Percentiles rank a stretch among this genome's conserved stretches.
Conservation (phyloP, 2,329 filamentous ascomycete species). For the Sclerotinia trifoliorum region DNA sequence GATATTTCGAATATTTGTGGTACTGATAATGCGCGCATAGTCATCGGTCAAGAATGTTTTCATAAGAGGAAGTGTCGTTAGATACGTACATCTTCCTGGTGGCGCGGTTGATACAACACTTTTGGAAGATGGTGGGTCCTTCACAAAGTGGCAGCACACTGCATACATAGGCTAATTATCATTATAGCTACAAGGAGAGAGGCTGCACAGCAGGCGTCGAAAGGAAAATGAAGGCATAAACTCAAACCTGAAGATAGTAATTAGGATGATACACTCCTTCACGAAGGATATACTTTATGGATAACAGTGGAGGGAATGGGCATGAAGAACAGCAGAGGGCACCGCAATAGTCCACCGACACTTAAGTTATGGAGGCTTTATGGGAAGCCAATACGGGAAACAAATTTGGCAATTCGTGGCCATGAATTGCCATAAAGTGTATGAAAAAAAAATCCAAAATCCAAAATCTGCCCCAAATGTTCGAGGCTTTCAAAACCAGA, state of each 20-base stretch:
- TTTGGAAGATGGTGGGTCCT: slow-evolving; percentile 64
- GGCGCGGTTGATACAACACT: slow-evolving; percentile 67
- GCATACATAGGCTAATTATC: slow-evolving; percentile 23
- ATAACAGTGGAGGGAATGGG: not conserved
- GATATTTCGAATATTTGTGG: not conserved
- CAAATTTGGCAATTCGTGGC: not conserved
- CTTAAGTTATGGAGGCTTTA: not conserved
- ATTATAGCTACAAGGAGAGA: slow-evolving; percentile 41
- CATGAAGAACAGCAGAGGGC: not conserved
- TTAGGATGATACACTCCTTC: not conserved
- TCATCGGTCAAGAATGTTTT: slow-evolving; percentile 76
- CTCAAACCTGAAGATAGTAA: not conserved
- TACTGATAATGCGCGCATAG: slow-evolving; percentile 41
- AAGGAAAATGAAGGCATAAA: slow-evolving; percentile 45
- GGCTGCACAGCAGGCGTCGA: slow-evolving; percentile 50
- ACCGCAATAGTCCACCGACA: not conserved
- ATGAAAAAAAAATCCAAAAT: not conserved
- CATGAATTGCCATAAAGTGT: not conserved
- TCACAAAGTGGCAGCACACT: not conserved
- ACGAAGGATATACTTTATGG: not conserved
- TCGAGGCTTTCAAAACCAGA: not conserved
- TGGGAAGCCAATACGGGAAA: not conserved
- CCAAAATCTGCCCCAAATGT: not conserved
- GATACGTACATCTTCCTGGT: slow-evolving; percentile 70
- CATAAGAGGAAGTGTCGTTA: slow-evolving; percentile 70